phyloP scores from a whole-genome alignment of 106 monocot genomes.

The Acorus gramineus region DNA sequence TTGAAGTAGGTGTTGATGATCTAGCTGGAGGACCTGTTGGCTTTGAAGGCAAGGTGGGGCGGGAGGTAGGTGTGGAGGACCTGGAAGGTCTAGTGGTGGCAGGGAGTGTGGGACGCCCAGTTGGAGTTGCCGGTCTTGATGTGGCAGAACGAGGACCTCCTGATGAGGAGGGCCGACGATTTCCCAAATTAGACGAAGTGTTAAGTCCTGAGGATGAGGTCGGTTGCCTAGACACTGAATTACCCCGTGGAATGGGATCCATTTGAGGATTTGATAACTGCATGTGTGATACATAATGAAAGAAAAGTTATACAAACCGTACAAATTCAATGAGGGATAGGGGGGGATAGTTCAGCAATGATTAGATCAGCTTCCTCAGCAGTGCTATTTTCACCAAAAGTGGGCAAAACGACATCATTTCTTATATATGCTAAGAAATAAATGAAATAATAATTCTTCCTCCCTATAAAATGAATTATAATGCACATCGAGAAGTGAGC shows the following conservation, averaged over 20 bases:
- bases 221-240: constrained; percentile 19
- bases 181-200: constrained; percentile 13
- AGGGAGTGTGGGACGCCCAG: constrained; percentile 26
- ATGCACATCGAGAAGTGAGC: too few relatives aligned
- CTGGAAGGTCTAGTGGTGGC: constrained; percentile 32
- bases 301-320: too few relatives aligned
- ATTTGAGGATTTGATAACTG: constrained; percentile 51
- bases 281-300: neutral
- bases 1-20: constrained; percentile 41
- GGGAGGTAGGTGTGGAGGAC: constrained; percentile 56
- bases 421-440: too few relatives aligned
- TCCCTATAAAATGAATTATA: too few relatives aligned
- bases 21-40: constrained; percentile 26
- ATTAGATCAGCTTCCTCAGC: too few relatives aligned
- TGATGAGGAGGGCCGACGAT: constrained; percentile 42
- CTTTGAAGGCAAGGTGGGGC: constrained; percentile 38
- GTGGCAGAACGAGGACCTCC: constrained; percentile 29
- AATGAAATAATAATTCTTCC: too few relatives aligned
- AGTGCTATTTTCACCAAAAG: too few relatives aligned
- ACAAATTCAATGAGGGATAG: too few relatives aligned
- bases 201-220: constrained; percentile 27
- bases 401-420: too few relatives aligned
- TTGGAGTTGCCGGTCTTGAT: constrained; percentile 50
- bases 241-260: constrained; percentile 27
- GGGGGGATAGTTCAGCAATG: too few relatives aligned